Percentiles rank a stretch among this genome's conserved stretches.
phyloP scores from a whole-genome alignment of 768 basidiomycete species.

The Boletus pseudopeckii region DNA sequence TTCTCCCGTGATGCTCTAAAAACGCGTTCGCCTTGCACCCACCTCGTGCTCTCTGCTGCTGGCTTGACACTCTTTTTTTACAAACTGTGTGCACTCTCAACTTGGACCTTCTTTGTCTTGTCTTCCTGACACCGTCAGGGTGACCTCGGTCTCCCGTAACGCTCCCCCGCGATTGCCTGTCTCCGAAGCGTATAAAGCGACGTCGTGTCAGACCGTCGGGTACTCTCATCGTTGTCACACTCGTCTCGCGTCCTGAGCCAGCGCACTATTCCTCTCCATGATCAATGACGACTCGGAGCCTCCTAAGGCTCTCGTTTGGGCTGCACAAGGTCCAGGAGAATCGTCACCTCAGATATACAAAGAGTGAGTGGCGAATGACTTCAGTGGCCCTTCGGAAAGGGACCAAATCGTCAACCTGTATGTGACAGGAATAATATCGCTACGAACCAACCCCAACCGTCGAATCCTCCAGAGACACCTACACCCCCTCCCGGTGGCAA shows the following conservation, averaged over 20 bases:
- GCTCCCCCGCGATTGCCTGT: background rate
- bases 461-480: conserved; percentile 3
- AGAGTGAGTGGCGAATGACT: conserved; percentile 10
- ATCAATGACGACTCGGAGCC: conserved; percentile 2
- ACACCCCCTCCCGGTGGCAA: background rate
- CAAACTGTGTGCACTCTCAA: too few relatives aligned
- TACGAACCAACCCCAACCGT: background rate
- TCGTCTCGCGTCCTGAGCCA: background rate
- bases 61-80: background rate
- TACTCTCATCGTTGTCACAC: background rate
- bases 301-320: conserved; percentile 3
- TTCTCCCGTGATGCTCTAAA: background rate
- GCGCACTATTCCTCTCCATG: conserved; percentile 4
- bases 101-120: background rate
- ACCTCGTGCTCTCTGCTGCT: conserved; percentile 9
- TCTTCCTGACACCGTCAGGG: background rate
- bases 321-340: conserved; percentile 12
- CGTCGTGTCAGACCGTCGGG: background rate
- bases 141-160: conserved; percentile 1
- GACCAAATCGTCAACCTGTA: background rate
- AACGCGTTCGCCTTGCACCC: conserved; percentile 8
- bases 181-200: conserved; percentile 9
- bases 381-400: background rate
- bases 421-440: conserved; percentile 2
- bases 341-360: background rate